Conservation (phyloP, 1,284 basidiomycete species). For the Vanrija sp. region DNA sequence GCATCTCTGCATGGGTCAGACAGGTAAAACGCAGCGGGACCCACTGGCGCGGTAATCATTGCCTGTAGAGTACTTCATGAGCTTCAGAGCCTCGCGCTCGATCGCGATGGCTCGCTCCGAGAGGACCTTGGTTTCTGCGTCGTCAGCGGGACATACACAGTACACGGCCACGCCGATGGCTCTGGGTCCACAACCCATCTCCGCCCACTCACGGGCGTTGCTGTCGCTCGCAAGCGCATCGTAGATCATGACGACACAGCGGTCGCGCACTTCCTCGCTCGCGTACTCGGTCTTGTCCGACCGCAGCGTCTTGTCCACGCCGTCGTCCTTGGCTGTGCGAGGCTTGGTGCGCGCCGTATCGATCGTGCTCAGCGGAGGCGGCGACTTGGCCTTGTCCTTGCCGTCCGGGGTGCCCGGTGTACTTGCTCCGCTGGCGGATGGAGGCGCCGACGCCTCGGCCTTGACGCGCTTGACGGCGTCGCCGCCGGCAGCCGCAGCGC, state of each 20-base stretch:
- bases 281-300: conserved; percentile 53
- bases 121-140: conserved; percentile 45
- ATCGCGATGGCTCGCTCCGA: conserved; percentile 49
- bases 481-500: not conserved
- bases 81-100: conserved; percentile 48
- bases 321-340: conserved; percentile 67
- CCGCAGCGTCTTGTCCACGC: conserved; percentile 51
- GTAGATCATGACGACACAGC: conserved; percentile 85
- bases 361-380: conserved; percentile 47
- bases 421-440: too few relatives aligned
- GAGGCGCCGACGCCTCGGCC: not conserved
- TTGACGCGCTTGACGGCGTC: not conserved
- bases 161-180: too few relatives aligned
- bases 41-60: conserved; percentile 49
- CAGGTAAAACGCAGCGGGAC: too few relatives aligned
- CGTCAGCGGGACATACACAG: not conserved
- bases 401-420: not conserved
- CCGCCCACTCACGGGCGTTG: conserved; percentile 65
- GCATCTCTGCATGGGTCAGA: conserved; percentile 64
- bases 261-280: conserved; percentile 64
- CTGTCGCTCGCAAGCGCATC: conserved; percentile 83
- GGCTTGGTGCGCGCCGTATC: conserved; percentile 50
- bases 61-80: conserved; percentile 38
- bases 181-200: not conserved
- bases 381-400: conserved; percentile 7